These are phyloP conservation scores for Pseudozyma thailandica DNA, from an alignment of 1,284 basidiomycete genomes.

Conservation along the genomic window DNA sequence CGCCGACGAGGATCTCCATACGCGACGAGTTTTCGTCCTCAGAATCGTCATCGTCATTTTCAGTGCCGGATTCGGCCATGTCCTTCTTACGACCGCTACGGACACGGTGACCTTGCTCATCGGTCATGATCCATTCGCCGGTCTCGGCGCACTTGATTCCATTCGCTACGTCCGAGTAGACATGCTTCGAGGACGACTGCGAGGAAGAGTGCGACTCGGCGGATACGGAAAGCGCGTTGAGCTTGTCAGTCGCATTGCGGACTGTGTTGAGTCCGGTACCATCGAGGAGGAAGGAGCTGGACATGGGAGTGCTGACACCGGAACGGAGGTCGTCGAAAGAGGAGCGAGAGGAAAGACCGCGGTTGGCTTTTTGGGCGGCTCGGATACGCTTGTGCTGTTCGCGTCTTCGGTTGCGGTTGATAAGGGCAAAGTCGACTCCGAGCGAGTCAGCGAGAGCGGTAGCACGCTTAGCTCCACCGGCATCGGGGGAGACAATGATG, in stretches of 20 bases:
- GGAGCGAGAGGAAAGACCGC: slow-evolving; percentile 41
- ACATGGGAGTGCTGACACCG: slow-evolving; percentile 57
- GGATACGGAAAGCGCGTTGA: slow-evolving; percentile 35
- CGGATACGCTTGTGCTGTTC: slow-evolving; percentile 60
- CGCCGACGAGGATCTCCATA: slow-evolving; percentile 97
- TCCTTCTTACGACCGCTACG: slow-evolving; percentile 51
- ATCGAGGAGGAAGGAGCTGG: slow-evolving; percentile 52
- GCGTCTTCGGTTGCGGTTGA: slow-evolving; percentile 81
- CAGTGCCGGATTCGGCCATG: slow-evolving; percentile 14
- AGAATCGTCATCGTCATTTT: slow-evolving; percentile 43
- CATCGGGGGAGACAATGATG: slow-evolving; percentile 96
- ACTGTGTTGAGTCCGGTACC: slow-evolving; percentile 31
- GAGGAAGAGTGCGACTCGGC: slow-evolving; percentile 22
- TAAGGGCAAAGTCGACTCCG: slow-evolving; percentile 94
- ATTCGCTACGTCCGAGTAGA: slow-evolving; percentile 61
- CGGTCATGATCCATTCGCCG: slow-evolving; percentile 65
- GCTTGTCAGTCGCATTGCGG: slow-evolving; percentile 39
- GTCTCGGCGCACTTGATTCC: slow-evolving; percentile 69
- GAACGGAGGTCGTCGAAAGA: slow-evolving; percentile 53
- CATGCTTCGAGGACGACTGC: slow-evolving; percentile 36
- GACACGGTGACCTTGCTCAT: slow-evolving; percentile 61
- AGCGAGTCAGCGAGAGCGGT: slow-evolving; percentile 95
- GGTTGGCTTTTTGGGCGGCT: slow-evolving; percentile 38
- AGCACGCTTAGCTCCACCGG: slow-evolving; percentile 94
- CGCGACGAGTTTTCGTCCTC: slow-evolving; percentile 69